Conservation (phyloP, 2,329 filamentous ascomycete species). For the Blastomyces gilchristii region DNA sequence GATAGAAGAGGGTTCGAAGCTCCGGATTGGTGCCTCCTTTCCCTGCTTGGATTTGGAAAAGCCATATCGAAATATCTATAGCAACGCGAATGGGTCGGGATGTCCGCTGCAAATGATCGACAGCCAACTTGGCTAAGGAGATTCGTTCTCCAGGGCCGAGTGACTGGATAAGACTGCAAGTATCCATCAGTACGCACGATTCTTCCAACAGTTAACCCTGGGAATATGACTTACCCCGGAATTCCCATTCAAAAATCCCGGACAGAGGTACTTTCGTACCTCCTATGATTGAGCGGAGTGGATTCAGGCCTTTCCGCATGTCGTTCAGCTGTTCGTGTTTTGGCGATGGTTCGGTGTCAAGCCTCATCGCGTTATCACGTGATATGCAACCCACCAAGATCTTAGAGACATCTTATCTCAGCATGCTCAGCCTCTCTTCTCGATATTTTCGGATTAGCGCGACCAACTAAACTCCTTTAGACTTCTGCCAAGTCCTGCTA, state of each 20-base stretch:
- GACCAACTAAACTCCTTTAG: too few relatives aligned
- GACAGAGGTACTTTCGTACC: neutral
- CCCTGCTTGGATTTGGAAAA: constrained; percentile 82
- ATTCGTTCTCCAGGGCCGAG: constrained; percentile 71
- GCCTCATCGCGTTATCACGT: neutral
- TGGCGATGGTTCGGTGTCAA: neutral
- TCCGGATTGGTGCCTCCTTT: constrained; percentile 83
- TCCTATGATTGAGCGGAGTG: neutral
- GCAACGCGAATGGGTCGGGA: constrained; percentile 71
- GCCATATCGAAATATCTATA: constrained; percentile 94
- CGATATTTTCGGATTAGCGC: too few relatives aligned
- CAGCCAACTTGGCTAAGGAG: constrained; percentile 70
- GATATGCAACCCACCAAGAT: neutral
- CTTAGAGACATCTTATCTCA: neutral
- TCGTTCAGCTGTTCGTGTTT: neutral
- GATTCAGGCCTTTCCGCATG: neutral
- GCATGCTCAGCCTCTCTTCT: too few relatives aligned
- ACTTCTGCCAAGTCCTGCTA: too few relatives aligned
- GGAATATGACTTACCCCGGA: constrained; percentile 30
- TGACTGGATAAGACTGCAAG: constrained; percentile 70
- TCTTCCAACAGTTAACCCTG: neutral
- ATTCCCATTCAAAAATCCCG: constrained; percentile 31
- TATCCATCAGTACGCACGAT: neutral
- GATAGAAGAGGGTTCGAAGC: constrained; percentile 84
- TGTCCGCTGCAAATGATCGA: constrained; percentile 61